Conservation (phyloP, 2,329 filamentous ascomycete genomes). For the Arthrobotrys megalospora region DNA sequence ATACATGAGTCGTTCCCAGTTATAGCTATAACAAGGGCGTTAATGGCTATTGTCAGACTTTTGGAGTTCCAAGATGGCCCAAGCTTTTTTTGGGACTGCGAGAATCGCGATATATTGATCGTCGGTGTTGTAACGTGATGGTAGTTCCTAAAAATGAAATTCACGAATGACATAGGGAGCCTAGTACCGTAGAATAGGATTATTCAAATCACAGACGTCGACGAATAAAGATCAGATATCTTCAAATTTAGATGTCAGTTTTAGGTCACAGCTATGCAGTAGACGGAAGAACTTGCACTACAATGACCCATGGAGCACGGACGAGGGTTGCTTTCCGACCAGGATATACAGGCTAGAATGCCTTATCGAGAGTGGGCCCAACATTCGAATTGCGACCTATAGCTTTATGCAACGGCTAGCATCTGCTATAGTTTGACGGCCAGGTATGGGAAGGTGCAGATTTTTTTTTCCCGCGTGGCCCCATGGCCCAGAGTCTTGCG, state of each 20-base stretch:
- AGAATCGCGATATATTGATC: constrained; percentile 17
- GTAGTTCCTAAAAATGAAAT: constrained; percentile 21
- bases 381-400: constrained; percentile 38
- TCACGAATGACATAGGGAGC: constrained; percentile 1
- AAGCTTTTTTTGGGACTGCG: constrained; percentile 7
- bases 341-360: constrained; percentile 45
- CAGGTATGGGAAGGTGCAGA: constrained; percentile 30
- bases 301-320: constrained; percentile 32
- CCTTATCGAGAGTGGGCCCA: constrained; percentile 42
- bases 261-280: constrained; percentile 4
- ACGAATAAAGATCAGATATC: constrained; percentile 24
- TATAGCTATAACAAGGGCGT: constrained; percentile 21
- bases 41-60: constrained; percentile 15
- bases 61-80: constrained; percentile 4
- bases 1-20: constrained; percentile 22
- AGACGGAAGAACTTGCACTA: constrained; percentile 35
- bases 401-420: constrained; percentile 32
- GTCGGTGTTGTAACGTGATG: constrained; percentile 22
- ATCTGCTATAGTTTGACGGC: constrained; percentile 23
- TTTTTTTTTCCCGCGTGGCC: constrained; percentile 40
- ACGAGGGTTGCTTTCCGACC: constrained; percentile 34
- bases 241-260: constrained; percentile 9
- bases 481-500: constrained; percentile 28
- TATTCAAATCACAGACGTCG: constrained; percentile 27
- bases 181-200: constrained; percentile 26